These are phyloP conservation scores for Kwoniella sp. DNA, from an alignment of 768 basidiomycete genomes.

Conservation along the genomic window DNA sequence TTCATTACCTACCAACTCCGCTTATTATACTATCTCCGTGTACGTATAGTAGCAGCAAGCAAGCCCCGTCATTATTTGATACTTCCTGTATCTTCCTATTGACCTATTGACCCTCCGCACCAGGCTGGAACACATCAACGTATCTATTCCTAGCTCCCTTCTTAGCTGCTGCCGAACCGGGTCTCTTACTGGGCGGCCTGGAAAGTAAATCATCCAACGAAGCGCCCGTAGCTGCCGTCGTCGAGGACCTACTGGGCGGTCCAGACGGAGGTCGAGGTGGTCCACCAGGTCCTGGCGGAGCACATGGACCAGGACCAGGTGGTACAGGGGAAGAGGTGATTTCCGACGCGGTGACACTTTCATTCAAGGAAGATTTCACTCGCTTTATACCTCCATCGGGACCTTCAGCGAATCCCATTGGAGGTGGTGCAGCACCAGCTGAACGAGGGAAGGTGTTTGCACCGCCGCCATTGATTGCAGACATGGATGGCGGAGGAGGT, in stretches of 20 bases:
- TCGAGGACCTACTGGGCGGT: conserved; percentile 47
- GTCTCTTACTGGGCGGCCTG: conserved; percentile 60
- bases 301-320: conserved; percentile 7
- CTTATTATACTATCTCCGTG: no score
- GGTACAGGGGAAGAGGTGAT: conserved; percentile 15
- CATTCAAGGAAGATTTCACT: conserved; percentile 24
- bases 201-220: conserved; percentile 58
- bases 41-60: no score
- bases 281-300: conserved; percentile 8
- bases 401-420: conserved; percentile 23
- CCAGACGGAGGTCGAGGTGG: conserved; percentile 56
- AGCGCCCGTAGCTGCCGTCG: conserved; percentile 28
- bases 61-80: no score
- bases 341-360: conserved; percentile 29
- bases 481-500: conserved; percentile 17
- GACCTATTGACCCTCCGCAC: conserved; percentile 16
- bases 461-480: conserved; percentile 8
- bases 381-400: conserved; percentile 25
- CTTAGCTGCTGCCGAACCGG: conserved; percentile 65
- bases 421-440: conserved; percentile 4
- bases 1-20: no score
- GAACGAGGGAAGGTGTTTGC: conserved; percentile 14
- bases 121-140: conserved; percentile 78
- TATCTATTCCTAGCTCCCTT: conserved; percentile 79
- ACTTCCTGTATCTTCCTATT: no score